Evolutionary conservation across 228 moss, liverwort and hornwort genomes (phyloP).

Genomic region (Sphagnum fallax): DNA sequence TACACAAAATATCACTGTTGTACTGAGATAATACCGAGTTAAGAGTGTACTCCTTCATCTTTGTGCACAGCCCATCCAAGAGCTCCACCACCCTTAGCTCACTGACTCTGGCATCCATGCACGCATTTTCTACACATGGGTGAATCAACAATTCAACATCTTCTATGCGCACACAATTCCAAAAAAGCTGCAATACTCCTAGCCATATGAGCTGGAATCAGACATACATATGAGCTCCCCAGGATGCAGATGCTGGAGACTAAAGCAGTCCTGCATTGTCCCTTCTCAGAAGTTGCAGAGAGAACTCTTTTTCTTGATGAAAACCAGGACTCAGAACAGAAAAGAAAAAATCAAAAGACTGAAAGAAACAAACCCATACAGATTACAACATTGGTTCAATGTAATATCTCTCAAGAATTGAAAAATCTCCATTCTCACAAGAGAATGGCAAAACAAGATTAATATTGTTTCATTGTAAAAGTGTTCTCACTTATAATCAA

Average conservation of each 20-base stretch:
- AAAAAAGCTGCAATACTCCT: not conserved
- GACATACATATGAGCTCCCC: not conserved
- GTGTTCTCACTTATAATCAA: slow-evolving; percentile 59
- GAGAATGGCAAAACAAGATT: too few relatives aligned
- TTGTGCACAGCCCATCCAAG: slow-evolving; percentile 73
- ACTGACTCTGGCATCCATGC: slow-evolving; percentile 73
- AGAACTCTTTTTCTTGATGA: too few relatives aligned
- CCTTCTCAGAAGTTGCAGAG: too few relatives aligned
- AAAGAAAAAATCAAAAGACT: too few relatives aligned
- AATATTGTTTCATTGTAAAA: too few relatives aligned
- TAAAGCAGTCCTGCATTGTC: not conserved
- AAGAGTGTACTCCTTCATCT: slow-evolving; percentile 59
- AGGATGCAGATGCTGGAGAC: not conserved
- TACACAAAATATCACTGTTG: not conserved
- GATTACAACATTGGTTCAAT: too few relatives aligned
- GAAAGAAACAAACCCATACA: too few relatives aligned
- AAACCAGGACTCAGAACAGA: too few relatives aligned
- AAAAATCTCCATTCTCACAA: too few relatives aligned
- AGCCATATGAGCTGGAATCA: not conserved
- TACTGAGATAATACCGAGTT: slow-evolving; percentile 20
- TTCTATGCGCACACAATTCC: too few relatives aligned
- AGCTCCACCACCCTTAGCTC: slow-evolving; percentile 86
- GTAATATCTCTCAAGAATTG: too few relatives aligned
- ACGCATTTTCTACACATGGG: slow-evolving; percentile 45
- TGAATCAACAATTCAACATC: slow-evolving; percentile 34